phyloP scores from a whole-genome alignment of 306 rosid genomes.

The Dalbergia oliveri region DNA sequence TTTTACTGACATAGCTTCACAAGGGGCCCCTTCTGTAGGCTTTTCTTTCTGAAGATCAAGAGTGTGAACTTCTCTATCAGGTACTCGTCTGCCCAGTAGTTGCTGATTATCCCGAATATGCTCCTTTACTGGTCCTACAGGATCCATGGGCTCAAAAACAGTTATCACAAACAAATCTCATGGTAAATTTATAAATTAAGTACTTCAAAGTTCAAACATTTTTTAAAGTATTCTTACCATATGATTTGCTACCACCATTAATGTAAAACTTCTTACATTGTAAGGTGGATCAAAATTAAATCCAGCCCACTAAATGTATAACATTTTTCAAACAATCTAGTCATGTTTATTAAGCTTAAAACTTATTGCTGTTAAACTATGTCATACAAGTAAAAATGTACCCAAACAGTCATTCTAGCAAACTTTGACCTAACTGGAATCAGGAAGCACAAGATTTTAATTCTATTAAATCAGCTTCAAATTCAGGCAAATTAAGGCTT shows the following conservation, averaged over 20 bases:
- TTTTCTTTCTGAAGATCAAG: constrained; percentile 37
- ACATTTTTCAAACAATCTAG: neutral
- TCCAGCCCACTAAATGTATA: neutral
- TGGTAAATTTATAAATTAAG: neutral
- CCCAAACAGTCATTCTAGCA: neutral
- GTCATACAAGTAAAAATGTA: neutral
- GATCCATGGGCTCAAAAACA: constrained; percentile 18
- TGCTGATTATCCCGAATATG: constrained; percentile 13
- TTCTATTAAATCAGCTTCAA: constrained; percentile 27
- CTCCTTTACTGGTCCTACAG: constrained; percentile 44
- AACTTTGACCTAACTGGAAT: neutral
- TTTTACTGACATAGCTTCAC: constrained; percentile 33
- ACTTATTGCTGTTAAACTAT: neutral
- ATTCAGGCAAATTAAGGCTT: neutral
- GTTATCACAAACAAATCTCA: constrained; percentile 6
- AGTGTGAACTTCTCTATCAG: constrained; percentile 39
- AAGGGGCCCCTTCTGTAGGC: constrained; percentile 6
- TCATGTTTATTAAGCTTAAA: neutral
- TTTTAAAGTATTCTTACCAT: neutral
- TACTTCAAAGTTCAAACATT: neutral
- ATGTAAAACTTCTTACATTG: neutral
- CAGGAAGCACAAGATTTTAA: constrained; percentile 19
- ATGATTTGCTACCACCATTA: constrained; percentile 5
- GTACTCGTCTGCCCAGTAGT: constrained; percentile 18
- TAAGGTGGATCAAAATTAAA: neutral